phyloP scores from a whole-genome alignment of 305 asterid genomes.

The Fraxinus dipetala region DNA sequence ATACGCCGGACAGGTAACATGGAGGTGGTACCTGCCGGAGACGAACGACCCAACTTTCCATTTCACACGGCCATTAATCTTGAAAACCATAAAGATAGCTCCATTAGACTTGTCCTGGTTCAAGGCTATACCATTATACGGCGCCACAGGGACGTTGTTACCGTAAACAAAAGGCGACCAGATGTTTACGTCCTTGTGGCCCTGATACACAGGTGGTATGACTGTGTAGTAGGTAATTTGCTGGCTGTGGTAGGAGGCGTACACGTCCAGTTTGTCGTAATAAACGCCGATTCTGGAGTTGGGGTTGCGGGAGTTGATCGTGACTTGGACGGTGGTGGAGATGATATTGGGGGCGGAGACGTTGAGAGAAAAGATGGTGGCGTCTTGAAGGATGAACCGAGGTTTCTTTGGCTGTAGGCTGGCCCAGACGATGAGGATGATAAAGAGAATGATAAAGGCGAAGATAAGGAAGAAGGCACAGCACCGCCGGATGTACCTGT shows the following conservation, averaged over 20 bases:
- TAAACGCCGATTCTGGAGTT: constrained; percentile 53
- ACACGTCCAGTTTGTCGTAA: constrained; percentile 46
- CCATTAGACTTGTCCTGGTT: constrained; percentile 44
- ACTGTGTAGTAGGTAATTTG: constrained; percentile 57
- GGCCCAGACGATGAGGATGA: constrained; percentile 56
- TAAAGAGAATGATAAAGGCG: constrained; percentile 41
- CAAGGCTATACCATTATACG: constrained; percentile 56
- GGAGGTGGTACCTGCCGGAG: constrained; percentile 59
- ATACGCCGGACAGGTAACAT: constrained; percentile 52
- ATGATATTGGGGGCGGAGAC: constrained; percentile 62
- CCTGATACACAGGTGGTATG: constrained; percentile 61
- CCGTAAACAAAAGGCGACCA: constrained; percentile 76
- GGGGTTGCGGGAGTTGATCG: constrained; percentile 55
- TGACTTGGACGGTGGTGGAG: constrained; percentile 61
- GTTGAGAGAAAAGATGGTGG: constrained; percentile 65
- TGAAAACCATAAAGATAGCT: constrained; percentile 35
- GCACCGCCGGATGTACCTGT: constrained; percentile 25
- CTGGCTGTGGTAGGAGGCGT: constrained; percentile 56
- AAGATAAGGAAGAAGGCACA: constrained; percentile 29
- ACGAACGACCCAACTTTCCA: constrained; percentile 60
- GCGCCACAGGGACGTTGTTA: constrained; percentile 57
- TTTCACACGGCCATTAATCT: constrained; percentile 50
- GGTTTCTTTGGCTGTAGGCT: constrained; percentile 62
- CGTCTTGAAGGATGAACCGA: constrained; percentile 64
- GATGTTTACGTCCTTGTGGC: constrained; percentile 55